Evolutionary conservation across 306 rosid species (phyloP), one percentile per base, ranked within the genome.

Genomic region (Dryas octopetala): DNA sequence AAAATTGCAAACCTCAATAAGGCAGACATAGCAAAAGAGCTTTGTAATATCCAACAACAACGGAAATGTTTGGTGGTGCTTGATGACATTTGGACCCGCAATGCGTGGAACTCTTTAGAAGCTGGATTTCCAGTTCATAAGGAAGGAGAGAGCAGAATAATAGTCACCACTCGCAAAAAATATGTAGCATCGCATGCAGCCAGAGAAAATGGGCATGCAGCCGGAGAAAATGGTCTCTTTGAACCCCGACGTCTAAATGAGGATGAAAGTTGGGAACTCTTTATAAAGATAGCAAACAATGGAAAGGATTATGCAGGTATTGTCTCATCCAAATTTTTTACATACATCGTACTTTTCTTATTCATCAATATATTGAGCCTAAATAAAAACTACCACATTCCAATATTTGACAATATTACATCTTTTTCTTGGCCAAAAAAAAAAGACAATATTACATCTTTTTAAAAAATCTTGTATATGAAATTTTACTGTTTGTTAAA

Each of bases 111-210:
- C 0, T 45, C 10, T 1, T 50, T 58, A 6, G 1, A 58, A 50
- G 60, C 73, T 49, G 60, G 60, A 50, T 68, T 68, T 15, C 73
- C 28, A 0, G 7, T 68, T 13, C 23, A 53, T 43, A 74, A 19
- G 3, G 16, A 54, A 6, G 9, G 73, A 7, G 43, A 11, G 1
- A 76, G 81, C 45, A 60, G 48, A 16, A 28, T 81, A 3, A 10
- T 76, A 14, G 40, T 81, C 51, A 79, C 83, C 9, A 79, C 83
- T 47, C 74, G 83, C 5, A 66, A 79, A 23, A 40, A 69, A 58
- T 70, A 73, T 4, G 52, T 58, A 2, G 78, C 70, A 9, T 9
- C 17, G 4, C 58, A 19, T 47, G 78, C 77, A 2, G 68, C 19
- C 3, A 2, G 38, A 32, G 38, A 7, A 49, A 57, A 46, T 45